Percentiles rank a stretch among this genome's conserved stretches.
Conservation (phyloP, 306 rosid species). For the Rosa chinensis region DNA sequence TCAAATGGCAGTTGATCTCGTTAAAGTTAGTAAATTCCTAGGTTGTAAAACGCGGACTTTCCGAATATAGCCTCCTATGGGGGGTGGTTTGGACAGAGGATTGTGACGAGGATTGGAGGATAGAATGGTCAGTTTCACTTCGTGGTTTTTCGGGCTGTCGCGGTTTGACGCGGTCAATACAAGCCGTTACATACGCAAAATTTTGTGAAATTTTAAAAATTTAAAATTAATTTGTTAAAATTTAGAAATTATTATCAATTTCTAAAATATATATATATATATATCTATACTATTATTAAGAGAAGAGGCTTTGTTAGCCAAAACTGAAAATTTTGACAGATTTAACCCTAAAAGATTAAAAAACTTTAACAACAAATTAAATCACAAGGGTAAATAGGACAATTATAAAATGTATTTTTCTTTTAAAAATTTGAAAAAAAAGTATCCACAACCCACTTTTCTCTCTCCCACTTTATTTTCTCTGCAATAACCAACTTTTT, state of each 20-base stretch:
- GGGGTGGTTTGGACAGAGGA: not conserved
- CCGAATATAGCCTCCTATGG: not conserved
- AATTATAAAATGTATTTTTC: too few species aligned
- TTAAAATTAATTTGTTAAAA: not conserved
- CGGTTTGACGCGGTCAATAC: slow-evolving; percentile 30
- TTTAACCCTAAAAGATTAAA: too few species aligned
- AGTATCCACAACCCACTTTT: too few species aligned
- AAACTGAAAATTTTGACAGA: too few species aligned
- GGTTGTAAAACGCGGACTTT: not conserved
- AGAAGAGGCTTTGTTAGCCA: too few species aligned
- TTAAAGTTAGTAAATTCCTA: not conserved
- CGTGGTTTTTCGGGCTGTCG: not conserved
- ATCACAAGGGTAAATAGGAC: too few species aligned
- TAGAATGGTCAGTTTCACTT: not conserved
- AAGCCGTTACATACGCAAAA: not conserved
- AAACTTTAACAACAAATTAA: too few species aligned
- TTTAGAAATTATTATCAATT: not conserved
- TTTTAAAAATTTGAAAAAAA: too few species aligned
- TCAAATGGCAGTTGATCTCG: slow-evolving; percentile 3
- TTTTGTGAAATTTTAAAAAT: not conserved
- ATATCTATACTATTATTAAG: too few species aligned
- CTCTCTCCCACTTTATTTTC: too few species aligned
- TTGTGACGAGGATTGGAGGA: not conserved
- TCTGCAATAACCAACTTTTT: too few species aligned
- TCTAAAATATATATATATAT: too few species aligned